Conservation (phyloP, 2,329 filamentous ascomycete genomes). For the Apiospora phragmitis region DNA sequence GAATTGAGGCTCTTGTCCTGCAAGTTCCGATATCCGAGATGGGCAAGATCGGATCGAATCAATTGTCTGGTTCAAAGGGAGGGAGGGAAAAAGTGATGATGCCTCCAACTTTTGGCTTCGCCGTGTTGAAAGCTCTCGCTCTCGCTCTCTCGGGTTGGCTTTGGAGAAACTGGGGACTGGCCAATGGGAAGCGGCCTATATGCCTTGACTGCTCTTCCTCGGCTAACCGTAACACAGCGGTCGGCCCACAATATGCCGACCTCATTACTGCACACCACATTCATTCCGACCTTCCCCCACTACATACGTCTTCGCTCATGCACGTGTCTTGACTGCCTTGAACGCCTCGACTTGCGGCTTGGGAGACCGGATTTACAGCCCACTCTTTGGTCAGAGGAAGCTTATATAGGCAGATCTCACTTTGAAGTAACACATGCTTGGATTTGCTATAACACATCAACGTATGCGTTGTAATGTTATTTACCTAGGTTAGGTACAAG, state of each 20-base stretch:
- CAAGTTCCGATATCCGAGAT: conserved; percentile 24
- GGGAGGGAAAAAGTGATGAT: conserved; percentile 22
- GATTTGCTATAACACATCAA: neutral
- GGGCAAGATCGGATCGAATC: conserved; percentile 4
- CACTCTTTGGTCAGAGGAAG: too few species aligned
- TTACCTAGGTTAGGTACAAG: neutral
- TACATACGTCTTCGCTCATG: neutral
- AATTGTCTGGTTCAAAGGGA: neutral
- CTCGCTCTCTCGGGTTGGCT: too few species aligned
- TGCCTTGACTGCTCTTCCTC: neutral
- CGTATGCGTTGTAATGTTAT: neutral
- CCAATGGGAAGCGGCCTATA: neutral
- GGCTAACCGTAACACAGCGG: neutral
- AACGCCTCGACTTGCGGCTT: neutral
- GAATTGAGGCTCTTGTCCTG: conserved; percentile 31
- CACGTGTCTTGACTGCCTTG: neutral
- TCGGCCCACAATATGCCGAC: neutral
- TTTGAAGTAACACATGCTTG: neutral
- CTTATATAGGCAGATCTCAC: neutral
- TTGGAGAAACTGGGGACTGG: neutral
- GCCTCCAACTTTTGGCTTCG: conserved; percentile 19
- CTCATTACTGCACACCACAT: neutral
- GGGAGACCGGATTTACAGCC: neutral
- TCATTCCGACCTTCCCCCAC: neutral
- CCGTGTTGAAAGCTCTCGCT: neutral